Evolutionary conservation across 2,329 filamentous ascomycete species (phyloP).

Genomic region (Neofusicoccum sp.): DNA sequence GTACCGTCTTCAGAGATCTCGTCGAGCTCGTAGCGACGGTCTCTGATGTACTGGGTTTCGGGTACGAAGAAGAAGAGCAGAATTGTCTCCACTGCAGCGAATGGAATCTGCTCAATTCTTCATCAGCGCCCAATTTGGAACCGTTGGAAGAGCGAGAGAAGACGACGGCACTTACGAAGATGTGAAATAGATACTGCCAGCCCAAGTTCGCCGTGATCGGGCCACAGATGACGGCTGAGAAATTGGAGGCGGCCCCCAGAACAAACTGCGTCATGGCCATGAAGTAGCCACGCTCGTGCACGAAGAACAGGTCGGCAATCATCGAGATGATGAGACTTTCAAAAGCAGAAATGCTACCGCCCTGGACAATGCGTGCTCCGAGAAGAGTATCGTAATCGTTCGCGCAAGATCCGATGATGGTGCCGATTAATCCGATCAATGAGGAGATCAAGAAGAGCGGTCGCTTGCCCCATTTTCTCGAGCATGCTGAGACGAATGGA

Average conservation of each 20-base stretch:
- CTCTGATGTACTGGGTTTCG: constrained; percentile 50
- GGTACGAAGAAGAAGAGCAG: constrained; percentile 51
- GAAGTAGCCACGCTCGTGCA: constrained; percentile 48
- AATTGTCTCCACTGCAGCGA: constrained; percentile 43
- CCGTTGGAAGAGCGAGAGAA: constrained; percentile 25
- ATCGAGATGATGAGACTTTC: constrained; percentile 37
- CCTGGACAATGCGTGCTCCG: constrained; percentile 44
- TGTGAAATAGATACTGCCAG: constrained; percentile 50
- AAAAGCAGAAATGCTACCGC: constrained; percentile 40
- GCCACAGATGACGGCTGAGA: not conserved
- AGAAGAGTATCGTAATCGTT: constrained; percentile 51
- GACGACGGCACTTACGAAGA: constrained; percentile 47
- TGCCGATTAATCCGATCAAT: constrained; percentile 10
- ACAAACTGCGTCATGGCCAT: constrained; percentile 46
- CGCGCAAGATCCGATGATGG: constrained; percentile 37
- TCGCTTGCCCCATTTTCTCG: constrained; percentile 47
- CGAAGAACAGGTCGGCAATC: constrained; percentile 50
- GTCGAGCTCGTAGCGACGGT: constrained; percentile 26
- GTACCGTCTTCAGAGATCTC: constrained; percentile 8
- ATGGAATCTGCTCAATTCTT: constrained; percentile 21
- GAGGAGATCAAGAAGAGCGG: constrained; percentile 47
- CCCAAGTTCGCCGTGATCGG: constrained; percentile 27
- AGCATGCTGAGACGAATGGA: constrained; percentile 33
- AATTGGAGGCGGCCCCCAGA: constrained; percentile 25
- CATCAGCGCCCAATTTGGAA: constrained; percentile 44